Base-by-base conservation (phyloP, 2,329 filamentous ascomycete species). In the Pseudogymnoascus destructans region DNA sequence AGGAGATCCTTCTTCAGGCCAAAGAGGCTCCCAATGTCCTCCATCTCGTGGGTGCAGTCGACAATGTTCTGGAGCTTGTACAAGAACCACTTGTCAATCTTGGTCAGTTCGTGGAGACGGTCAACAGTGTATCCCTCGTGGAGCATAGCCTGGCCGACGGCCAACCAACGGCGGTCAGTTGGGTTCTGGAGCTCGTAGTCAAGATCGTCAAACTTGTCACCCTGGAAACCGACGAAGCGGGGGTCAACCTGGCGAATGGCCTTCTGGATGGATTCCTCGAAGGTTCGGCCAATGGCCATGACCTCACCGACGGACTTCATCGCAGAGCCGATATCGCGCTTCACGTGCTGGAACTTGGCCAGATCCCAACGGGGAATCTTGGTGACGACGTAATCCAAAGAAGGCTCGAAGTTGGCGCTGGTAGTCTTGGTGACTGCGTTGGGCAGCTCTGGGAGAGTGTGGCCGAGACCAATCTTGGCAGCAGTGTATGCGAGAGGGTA, bases 261-360 rank as follows among this genome's bases (percentile, higher is more conserved):
- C 78, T 98, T 98, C 74, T 98, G 93, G 77, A 98, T 95, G 13
- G 90, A 95, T 76, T 98, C 93, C 74, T 98, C 93, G 67, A 97
- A 98, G 27, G 93, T 97, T 73, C 93, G 85, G 65, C 93, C 93
- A 68, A 98, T 97, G 63, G 93, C 93, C 93, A 98, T 98, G 61
- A 98, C 93, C 74, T 98, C 93, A 70, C 93, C 93, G 59, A 98
- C 91, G 21, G 91, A 96, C 78, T 97, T 98, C 93, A 98, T 98
- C 62, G 92, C 87, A 70, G 89, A 95, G 66, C 93, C 93, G 70
- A 98, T 97, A 69, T 95, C 88, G 61, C 93, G 87, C 79, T 95
- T 95, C 64, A 98, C 93, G 68, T 97, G 92, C 75, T 97, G 92
- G 79, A 98, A 98, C 77, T 98, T 98, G 78, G 88, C 84, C 70